Conservation (phyloP, 495 filamentous ascomycete genomes). For the Trichoderma gamsii region DNA sequence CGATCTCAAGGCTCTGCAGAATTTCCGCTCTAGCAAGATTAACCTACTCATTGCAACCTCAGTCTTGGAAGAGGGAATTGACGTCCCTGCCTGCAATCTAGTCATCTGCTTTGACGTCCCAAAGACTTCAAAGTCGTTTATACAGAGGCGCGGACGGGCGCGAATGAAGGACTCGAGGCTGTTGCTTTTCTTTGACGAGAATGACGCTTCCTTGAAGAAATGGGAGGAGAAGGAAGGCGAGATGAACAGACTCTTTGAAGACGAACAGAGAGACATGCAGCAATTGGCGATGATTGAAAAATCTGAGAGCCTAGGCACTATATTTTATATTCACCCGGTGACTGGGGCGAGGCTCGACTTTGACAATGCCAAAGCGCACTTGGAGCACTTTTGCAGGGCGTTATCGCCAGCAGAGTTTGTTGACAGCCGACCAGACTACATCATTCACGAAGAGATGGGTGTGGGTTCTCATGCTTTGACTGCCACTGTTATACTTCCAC, state of each 20-base stretch:
- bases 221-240: conserved; percentile 62
- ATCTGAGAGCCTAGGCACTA: conserved; percentile 41
- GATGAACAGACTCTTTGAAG: conserved; percentile 69
- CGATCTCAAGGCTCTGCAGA: conserved; percentile 59
- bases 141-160: conserved; percentile 83
- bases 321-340: conserved; percentile 40
- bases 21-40: conserved; percentile 60
- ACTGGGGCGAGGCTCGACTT: conserved; percentile 69
- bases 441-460: conserved; percentile 22
- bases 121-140: conserved; percentile 72
- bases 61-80: conserved; percentile 89
- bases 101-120: conserved; percentile 83
- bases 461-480: conserved; percentile 13
- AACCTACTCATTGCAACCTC: conserved; percentile 81
- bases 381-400: conserved; percentile 74
- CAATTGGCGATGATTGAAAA: conserved; percentile 47
- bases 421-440: conserved; percentile 46
- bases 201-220: conserved; percentile 29
- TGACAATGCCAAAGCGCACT: conserved; percentile 63
- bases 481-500: conserved; percentile 67
- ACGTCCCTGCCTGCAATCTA: conserved; percentile 76
- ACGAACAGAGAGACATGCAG: conserved; percentile 54
- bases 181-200: conserved; percentile 47
- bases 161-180: conserved; percentile 65
- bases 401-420: conserved; percentile 52